phyloP scores from a whole-genome alignment of 2,329 filamentous ascomycete species.

The Furcasterigmium sp. region DNA sequence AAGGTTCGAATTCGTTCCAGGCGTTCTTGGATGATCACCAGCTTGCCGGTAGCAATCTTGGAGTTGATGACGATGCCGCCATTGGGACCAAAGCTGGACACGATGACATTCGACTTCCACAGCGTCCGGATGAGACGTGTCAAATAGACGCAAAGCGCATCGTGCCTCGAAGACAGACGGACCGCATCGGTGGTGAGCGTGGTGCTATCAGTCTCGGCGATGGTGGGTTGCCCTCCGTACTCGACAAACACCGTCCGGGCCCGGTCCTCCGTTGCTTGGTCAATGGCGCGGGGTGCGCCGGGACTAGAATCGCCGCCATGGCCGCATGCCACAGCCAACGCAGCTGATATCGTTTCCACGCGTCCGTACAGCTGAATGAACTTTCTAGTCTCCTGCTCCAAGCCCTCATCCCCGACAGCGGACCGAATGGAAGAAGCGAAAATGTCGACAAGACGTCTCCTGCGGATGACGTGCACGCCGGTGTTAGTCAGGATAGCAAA shows the following conservation, averaged over 20 bases:
- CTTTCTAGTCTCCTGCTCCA: constrained; percentile 75
- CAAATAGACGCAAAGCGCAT: constrained; percentile 83
- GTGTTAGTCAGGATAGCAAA: constrained; percentile 89
- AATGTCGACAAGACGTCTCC: constrained; percentile 82
- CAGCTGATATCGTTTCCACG: constrained; percentile 83
- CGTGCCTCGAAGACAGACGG: constrained; percentile 80
- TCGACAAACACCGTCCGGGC: constrained; percentile 88
- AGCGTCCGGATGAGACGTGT: constrained; percentile 81
- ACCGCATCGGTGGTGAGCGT: constrained; percentile 75
- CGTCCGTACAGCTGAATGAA: constrained; percentile 85
- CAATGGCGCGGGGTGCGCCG: constrained; percentile 70
- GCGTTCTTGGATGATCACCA: constrained; percentile 74
- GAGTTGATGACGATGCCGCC: constrained; percentile 61
- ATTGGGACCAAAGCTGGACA: constrained; percentile 41
- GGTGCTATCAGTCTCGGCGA: constrained; percentile 72
- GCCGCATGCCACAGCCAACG: constrained; percentile 89
- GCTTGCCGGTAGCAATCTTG: constrained; percentile 60
- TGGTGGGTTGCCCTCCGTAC: constrained; percentile 79
- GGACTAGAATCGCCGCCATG: constrained; percentile 74
- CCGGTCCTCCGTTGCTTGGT: constrained; percentile 79
- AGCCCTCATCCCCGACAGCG: constrained; percentile 69
- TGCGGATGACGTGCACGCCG: constrained; percentile 79
- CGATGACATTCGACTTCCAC: constrained; percentile 77
- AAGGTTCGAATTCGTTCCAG: constrained; percentile 76
- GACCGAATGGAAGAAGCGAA: constrained; percentile 78